Conservation (phyloP, 805 yeast species). For the Teunomyces aglyptinius region DNA sequence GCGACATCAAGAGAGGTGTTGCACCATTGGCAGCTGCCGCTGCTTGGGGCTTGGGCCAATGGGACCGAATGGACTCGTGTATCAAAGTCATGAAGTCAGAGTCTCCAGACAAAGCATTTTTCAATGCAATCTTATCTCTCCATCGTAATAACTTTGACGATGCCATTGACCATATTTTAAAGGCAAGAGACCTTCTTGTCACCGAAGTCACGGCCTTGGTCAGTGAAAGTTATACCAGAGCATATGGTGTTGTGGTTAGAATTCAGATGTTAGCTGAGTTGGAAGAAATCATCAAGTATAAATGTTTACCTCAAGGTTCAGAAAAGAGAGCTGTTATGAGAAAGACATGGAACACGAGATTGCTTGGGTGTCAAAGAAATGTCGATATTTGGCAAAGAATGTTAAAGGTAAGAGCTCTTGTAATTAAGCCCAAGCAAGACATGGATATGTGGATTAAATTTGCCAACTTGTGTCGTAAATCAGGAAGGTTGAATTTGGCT, state of each 20-base stretch:
- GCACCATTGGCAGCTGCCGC: constrained; percentile 99
- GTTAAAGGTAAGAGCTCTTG: constrained; percentile 88
- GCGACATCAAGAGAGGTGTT: constrained; percentile 74
- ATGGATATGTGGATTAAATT: constrained; percentile 98
- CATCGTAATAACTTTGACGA: constrained; percentile 84
- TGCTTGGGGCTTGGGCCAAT: constrained; percentile 95
- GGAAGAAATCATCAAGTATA: constrained; percentile 91
- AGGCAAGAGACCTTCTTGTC: constrained; percentile 84
- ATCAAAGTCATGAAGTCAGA: constrained; percentile 86
- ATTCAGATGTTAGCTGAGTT: constrained; percentile 96
- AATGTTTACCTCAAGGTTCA: constrained; percentile 77
- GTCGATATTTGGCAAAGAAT: constrained; percentile 99
- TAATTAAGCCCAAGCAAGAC: constrained; percentile 91
- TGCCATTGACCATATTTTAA: constrained; percentile 73
- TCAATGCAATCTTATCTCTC: constrained; percentile 82
- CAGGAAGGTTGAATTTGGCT: constrained; percentile 88
- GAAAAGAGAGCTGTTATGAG: constrained; percentile 77
- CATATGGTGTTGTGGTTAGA: constrained; percentile 93
- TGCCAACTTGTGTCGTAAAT: constrained; percentile 92
- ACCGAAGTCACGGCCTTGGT: constrained; percentile 94
- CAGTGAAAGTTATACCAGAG: constrained; percentile 93
- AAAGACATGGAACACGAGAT: constrained; percentile 90
- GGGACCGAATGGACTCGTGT: constrained; percentile 94
- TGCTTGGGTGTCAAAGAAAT: constrained; percentile 91
- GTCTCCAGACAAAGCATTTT: constrained; percentile 93